Base-by-base conservation (phyloP, 2,329 filamentous ascomycete species). In the Sclerotinia sclerotiorum region DNA sequence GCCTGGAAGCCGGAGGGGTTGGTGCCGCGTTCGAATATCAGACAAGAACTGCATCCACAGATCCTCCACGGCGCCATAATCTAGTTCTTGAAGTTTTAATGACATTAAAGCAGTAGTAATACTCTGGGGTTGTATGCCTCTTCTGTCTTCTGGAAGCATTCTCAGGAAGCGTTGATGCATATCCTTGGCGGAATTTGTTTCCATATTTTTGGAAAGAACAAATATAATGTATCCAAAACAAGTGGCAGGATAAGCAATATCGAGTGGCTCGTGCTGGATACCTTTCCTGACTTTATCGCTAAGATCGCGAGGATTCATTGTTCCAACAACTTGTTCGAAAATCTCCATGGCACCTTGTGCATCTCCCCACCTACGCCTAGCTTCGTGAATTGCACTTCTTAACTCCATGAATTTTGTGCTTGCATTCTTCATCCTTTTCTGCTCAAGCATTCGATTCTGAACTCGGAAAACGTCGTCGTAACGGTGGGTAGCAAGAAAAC, bases 31-130 rank as follows among this genome's bases (percentile, higher is more conserved):
- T 66, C 83, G 79, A 1, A 84, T 85, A 70, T 84, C 83, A 6
- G 81, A 73, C 68, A 90, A 83, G 2, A 88, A 84, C 35, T 88
- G 77, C 1, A 84, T 73, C 92, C 93, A 97, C 63, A 86, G 88
- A 57, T 84, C 78, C 70, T 87, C 84, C 27, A 94, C 87, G 64
- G 86, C 83, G 6, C 84, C 80, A 72, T 87, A 84, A 29, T 88
- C 82, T 51, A 82, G 79, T 24, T 88, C 84, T 64, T 83, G 80
- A 55, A 87, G 80, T 74, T 91, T 85, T 0, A 87, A 83, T 29
- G 84, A 80, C 90, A 97, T 94, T 69, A 94, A 79, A 11, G 88
- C 84, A 62, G 83, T 82, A 29, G 91, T 79, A 67, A 94, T 79
- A 21, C 80, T 77, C 3, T 87, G 78, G 0, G 88, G 85, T 21